Evolutionary conservation across 2,329 filamentous ascomycete species (phyloP).

Genomic region (Remersonia thermophila): DNA sequence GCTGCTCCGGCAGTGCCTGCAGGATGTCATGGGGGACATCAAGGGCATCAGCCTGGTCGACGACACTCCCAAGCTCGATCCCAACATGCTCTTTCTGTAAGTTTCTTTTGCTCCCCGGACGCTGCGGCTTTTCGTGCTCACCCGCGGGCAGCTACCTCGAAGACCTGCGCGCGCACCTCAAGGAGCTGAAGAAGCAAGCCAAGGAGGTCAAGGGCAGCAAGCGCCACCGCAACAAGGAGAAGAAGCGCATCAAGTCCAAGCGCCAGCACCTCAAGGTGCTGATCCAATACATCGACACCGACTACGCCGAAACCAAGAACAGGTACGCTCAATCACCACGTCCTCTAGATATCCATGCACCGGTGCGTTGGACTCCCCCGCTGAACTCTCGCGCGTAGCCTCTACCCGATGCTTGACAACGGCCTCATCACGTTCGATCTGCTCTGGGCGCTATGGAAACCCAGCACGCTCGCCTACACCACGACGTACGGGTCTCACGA

Average conservation of each 20-base stretch:
- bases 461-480: slow-evolving; percentile 66
- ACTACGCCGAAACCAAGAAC: slow-evolving; percentile 68
- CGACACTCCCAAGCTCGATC: slow-evolving; percentile 61
- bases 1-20: slow-evolving; percentile 56
- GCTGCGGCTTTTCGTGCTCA: too few relatives aligned
- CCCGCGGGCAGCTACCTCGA: slow-evolving; percentile 71
- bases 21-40: slow-evolving; percentile 60
- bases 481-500: slow-evolving; percentile 65
- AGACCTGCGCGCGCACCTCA: slow-evolving; percentile 54
- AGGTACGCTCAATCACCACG: slow-evolving; percentile 24
- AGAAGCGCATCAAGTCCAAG: slow-evolving; percentile 46
- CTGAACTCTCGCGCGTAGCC: slow-evolving; percentile 26
- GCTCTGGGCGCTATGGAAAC: slow-evolving; percentile 81
- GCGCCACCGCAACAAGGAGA: slow-evolving; percentile 48
- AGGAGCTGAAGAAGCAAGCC: slow-evolving; percentile 46
- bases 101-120: too few relatives aligned
- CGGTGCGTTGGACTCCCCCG: too few relatives aligned
- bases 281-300: slow-evolving; percentile 38
- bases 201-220: slow-evolving; percentile 36
- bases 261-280: slow-evolving; percentile 53
- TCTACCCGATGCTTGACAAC: slow-evolving; percentile 68
- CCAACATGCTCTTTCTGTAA: slow-evolving; percentile 56
- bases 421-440: slow-evolving; percentile 82
- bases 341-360: too few relatives aligned
- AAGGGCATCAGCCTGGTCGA: slow-evolving; percentile 71